phyloP scores from a whole-genome alignment of 2,329 filamentous ascomycete species.

The Pleurostoma richardsiae region DNA sequence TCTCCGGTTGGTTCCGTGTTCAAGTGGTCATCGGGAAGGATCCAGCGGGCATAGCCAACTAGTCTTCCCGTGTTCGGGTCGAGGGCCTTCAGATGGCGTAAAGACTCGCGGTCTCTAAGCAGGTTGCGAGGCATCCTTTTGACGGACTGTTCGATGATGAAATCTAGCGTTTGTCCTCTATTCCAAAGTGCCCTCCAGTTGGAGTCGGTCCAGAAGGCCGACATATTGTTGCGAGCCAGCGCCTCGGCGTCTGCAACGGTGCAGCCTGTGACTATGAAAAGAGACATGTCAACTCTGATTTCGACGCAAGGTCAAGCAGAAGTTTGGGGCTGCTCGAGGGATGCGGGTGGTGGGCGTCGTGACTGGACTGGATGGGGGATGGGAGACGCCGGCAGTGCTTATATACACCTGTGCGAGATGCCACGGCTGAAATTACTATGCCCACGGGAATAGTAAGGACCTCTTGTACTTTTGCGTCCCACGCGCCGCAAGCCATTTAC shows the following conservation, averaged over 20 bases:
- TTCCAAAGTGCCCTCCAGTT: conserved; percentile 12
- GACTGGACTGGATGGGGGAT: too few species aligned
- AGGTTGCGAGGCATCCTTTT: conserved; percentile 9
- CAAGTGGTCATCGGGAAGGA: conserved; percentile 4
- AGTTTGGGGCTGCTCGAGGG: too few species aligned
- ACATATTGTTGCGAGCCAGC: conserved; percentile 13
- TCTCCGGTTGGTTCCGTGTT: neutral
- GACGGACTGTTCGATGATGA: conserved; percentile 2
- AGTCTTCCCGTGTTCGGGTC: conserved; percentile 12
- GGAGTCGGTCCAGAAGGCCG: conserved; percentile 13
- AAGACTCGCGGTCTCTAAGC: conserved; percentile 7
- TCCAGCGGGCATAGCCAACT: conserved; percentile 15
- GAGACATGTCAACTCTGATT: conserved; percentile 1
- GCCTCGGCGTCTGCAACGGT: conserved; percentile 8
- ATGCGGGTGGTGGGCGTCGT: too few species aligned
- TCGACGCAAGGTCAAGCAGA: too few species aligned
- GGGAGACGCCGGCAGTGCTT: too few species aligned
- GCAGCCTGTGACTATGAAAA: conserved; percentile 7
- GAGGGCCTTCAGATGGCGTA: conserved; percentile 15
- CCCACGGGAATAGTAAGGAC: too few species aligned
- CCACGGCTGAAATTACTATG: too few species aligned
- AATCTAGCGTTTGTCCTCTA: conserved; percentile 1
- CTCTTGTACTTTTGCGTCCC: too few species aligned
- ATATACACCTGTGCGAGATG: too few species aligned
- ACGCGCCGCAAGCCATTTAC: too few species aligned